phyloP scores from a whole-genome alignment of 768 basidiomycete species.

The Tylopilus vinaceipallidus region DNA sequence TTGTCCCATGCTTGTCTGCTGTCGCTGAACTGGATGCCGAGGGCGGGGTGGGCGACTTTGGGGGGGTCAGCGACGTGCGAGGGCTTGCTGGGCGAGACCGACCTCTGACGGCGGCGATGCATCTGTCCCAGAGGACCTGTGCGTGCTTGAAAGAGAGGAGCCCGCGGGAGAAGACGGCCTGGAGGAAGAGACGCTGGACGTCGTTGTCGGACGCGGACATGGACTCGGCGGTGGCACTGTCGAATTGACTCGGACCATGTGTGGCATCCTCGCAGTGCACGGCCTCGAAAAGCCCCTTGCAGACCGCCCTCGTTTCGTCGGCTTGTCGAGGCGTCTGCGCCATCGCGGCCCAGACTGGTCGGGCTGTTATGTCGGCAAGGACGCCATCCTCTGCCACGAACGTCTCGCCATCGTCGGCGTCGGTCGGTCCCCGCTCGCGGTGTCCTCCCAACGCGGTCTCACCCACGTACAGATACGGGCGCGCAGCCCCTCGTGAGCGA shows the following conservation, averaged over 20 bases:
- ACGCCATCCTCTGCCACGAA: conserved; percentile 87
- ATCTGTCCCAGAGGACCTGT: conserved; percentile 64
- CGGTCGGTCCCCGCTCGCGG: conserved; percentile 50
- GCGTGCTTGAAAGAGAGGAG: conserved; percentile 65
- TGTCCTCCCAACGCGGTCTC: neutral
- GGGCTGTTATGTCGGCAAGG: conserved; percentile 85
- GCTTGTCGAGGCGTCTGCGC: conserved; percentile 84
- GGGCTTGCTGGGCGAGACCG: neutral
- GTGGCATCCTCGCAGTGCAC: conserved; percentile 88
- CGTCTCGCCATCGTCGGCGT: conserved; percentile 97
- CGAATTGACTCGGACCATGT: conserved; percentile 52
- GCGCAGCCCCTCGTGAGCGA: conserved; percentile 91
- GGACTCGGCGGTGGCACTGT: neutral
- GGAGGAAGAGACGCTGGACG: conserved; percentile 75
- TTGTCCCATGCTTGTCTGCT: conserved; percentile 51
- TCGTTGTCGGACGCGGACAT: conserved; percentile 54
- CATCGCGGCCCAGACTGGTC: conserved; percentile 99
- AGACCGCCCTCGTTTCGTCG: conserved; percentile 73
- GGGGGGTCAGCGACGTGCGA: conserved; percentile 1
- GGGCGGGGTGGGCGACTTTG: conserved; percentile 51
- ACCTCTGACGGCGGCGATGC: conserved; percentile 65
- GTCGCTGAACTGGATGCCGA: conserved; percentile 44
- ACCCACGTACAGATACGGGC: conserved; percentile 69
- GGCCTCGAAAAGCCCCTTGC: conserved; percentile 68
- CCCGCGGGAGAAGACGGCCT: conserved; percentile 71